Conservation (phyloP, 116 monocot genomes). For the Posidonia oceanica region DNA sequence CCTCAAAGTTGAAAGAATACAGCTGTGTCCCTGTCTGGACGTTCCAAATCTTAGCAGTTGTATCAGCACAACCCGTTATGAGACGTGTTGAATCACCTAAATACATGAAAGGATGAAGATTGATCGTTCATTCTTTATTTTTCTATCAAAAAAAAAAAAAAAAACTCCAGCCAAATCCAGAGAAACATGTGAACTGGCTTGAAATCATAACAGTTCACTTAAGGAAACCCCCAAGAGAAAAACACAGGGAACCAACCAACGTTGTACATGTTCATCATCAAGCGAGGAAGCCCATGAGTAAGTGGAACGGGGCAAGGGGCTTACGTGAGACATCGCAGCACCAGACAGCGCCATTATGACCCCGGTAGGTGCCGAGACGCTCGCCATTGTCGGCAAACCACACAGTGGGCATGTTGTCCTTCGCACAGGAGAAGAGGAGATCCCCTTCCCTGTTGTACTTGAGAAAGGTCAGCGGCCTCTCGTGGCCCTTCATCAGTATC, state of each 20-base stretch:
- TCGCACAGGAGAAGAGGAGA: constrained; percentile 97
- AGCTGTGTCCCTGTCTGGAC: constrained; percentile 72
- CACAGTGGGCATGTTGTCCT: constrained; percentile 84
- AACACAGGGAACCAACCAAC: too few species aligned
- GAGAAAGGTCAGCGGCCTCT: constrained; percentile 90
- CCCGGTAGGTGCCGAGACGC: constrained; percentile 79
- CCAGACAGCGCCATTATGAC: constrained; percentile 99
- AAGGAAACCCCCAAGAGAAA: too few species aligned
- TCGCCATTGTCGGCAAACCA: constrained; percentile 98
- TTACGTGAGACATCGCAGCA: constrained; percentile 92
- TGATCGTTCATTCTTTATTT: too few species aligned
- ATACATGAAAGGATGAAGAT: background rate
- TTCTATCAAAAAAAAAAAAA: too few species aligned
- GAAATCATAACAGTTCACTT: too few species aligned
- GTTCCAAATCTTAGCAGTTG: constrained; percentile 83
- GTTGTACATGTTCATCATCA: too few species aligned
- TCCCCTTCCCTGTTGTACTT: constrained; percentile 94
- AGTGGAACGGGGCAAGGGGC: too few species aligned
- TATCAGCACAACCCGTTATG: constrained; percentile 84
- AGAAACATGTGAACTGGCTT: too few species aligned
- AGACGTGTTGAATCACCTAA: constrained; percentile 76
- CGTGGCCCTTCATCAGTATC: constrained; percentile 97
- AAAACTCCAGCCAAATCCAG: too few species aligned
- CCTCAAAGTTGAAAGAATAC: constrained; percentile 73
- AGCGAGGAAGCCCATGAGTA: too few species aligned